These are phyloP conservation scores for Ceriops zippeliana DNA, from an alignment of 345 rosid species.

Conservation along the genomic window DNA sequence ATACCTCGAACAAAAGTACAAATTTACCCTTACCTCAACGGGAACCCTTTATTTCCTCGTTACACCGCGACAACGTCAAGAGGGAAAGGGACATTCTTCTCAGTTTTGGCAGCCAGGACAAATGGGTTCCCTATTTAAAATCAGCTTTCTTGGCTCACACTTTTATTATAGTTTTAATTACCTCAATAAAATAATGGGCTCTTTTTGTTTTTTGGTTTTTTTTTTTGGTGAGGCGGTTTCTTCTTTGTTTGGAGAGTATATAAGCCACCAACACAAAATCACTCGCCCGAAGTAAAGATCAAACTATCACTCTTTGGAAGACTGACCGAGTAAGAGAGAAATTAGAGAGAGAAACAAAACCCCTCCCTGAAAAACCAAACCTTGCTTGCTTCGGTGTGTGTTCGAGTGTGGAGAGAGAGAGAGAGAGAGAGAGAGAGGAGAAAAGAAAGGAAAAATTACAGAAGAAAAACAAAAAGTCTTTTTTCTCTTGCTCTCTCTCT, in stretches of 20 bases:
- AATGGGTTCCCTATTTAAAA: background rate
- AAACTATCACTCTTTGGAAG: slow-evolving; percentile 42
- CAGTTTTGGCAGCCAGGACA: background rate
- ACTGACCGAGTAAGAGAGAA: slow-evolving; percentile 7
- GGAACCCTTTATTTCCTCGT: too few relatives aligned
- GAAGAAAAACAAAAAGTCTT: background rate
- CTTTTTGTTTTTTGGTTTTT: background rate
- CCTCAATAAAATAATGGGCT: background rate
- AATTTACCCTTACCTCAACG: background rate
- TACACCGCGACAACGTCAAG: background rate
- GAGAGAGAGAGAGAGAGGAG: slow-evolving; percentile 15
- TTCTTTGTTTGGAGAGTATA: slow-evolving; percentile 62
- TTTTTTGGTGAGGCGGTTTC: slow-evolving; percentile 21
- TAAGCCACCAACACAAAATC: slow-evolving; percentile 33
- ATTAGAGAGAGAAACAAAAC: background rate
- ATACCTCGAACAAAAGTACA: background rate
- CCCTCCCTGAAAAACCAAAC: background rate
- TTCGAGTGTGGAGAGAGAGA: background rate
- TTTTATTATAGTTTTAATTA: background rate
- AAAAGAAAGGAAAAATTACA: slow-evolving; percentile 10
- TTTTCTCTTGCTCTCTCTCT: background rate
- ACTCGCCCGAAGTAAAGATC: slow-evolving; percentile 34
- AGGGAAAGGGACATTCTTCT: slow-evolving; percentile 12
- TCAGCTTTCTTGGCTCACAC: slow-evolving; percentile 2
- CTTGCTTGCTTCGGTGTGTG: background rate